Conservation (phyloP, 306 rosid species). For the Castanospermum australe region DNA sequence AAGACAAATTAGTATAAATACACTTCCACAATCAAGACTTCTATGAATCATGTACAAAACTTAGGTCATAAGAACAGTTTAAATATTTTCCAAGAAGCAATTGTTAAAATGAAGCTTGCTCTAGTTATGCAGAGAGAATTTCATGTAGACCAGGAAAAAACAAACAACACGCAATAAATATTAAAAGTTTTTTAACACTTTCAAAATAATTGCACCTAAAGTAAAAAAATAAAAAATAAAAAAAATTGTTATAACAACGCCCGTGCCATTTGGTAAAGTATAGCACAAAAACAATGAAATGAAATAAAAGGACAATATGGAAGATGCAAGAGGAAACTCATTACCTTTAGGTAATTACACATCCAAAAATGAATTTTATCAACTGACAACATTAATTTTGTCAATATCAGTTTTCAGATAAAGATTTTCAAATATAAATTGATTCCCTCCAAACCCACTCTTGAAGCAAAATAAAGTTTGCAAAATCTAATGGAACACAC, state of each 20-base stretch:
- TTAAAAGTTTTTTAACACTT: background rate
- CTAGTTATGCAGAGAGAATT: background rate
- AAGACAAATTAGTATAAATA: too few species aligned
- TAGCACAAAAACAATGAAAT: background rate
- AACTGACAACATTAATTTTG: background rate
- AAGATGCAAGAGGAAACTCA: background rate
- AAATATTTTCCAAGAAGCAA: background rate
- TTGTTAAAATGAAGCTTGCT: background rate
- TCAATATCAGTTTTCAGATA: background rate
- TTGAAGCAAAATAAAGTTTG: background rate
- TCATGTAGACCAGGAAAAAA: background rate
- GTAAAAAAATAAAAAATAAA: too few species aligned
- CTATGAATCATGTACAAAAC: background rate
- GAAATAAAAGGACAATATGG: background rate
- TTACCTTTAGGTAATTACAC: background rate
- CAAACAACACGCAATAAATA: background rate
- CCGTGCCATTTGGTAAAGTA: background rate
- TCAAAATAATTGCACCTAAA: too few species aligned
- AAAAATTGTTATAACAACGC: background rate
- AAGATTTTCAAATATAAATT: background rate
- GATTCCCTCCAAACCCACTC: background rate
- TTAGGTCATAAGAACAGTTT: background rate
- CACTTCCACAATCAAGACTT: background rate
- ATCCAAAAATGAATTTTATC: background rate
- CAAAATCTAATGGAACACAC: background rate